phyloP scores from a whole-genome alignment of 805 yeast species.

The Kuraishia ogatae region DNA sequence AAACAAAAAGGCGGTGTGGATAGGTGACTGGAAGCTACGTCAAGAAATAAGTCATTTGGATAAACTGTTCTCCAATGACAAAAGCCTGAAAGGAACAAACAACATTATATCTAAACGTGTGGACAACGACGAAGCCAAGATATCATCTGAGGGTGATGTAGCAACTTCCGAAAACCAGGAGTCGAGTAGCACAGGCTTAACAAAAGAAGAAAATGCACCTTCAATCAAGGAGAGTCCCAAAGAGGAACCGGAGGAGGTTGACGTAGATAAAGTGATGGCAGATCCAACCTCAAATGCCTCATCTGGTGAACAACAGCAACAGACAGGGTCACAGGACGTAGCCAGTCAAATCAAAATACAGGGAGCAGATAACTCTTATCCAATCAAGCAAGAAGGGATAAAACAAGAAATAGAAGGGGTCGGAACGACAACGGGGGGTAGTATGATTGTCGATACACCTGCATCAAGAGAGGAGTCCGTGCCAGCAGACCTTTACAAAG shows the following conservation, averaged over 20 bases:
- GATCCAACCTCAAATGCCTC: too few species aligned
- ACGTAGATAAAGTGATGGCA: too few species aligned
- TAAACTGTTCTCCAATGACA: slow-evolving; percentile 1
- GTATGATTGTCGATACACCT: background rate
- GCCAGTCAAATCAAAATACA: too few species aligned
- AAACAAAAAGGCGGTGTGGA: slow-evolving; percentile 61
- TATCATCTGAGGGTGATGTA: background rate
- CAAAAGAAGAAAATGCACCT: background rate
- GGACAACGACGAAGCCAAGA: background rate
- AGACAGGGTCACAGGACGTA: too few species aligned
- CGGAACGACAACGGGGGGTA: background rate
- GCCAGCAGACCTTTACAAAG: background rate
- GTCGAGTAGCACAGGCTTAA: too few species aligned
- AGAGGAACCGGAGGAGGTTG: too few species aligned
- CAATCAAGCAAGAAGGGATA: background rate
- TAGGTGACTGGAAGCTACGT: slow-evolving; percentile 49
- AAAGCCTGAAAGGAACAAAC: background rate
- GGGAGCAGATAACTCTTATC: background rate
- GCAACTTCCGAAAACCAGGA: too few species aligned
- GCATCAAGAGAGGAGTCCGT: background rate
- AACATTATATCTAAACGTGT: background rate
- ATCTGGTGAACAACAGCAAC: too few species aligned
- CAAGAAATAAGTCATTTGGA: slow-evolving; percentile 32
- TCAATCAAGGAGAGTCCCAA: too few species aligned
- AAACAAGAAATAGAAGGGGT: background rate